Conservation (phyloP, 2,329 filamentous ascomycete genomes). For the Botrytis hyacinthi region DNA sequence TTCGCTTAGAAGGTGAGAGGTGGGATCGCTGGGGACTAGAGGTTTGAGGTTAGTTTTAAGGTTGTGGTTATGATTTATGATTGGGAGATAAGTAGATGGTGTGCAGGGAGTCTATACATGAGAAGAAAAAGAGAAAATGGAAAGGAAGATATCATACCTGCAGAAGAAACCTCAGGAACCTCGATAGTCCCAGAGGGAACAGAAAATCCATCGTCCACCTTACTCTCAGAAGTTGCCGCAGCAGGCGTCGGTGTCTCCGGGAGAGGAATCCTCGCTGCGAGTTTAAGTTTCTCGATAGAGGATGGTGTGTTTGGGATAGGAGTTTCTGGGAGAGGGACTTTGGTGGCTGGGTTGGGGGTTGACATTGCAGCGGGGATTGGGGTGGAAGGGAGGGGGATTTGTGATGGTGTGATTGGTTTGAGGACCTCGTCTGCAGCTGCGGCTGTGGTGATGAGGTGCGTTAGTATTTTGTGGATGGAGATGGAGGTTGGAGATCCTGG, state of each 20-base stretch:
- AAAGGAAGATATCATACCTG: too few species aligned
- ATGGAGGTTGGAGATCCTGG: neutral
- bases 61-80: too few species aligned
- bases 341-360: too few species aligned
- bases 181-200: too few species aligned
- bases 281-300: neutral
- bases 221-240: neutral
- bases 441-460: neutral
- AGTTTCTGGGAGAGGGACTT: neutral
- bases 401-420: neutral
- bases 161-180: too few species aligned
- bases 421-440: accelerated
- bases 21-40: too few species aligned
- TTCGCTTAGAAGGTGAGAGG: too few species aligned
- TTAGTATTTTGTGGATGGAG: neutral
- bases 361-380: neutral
- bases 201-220: too few species aligned
- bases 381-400: neutral
- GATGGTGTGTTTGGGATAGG: neutral
- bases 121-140: too few species aligned
- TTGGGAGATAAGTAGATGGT: too few species aligned
- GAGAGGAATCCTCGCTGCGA: neutral
- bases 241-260: neutral
- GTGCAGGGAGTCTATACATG: too few species aligned
- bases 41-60: too few species aligned